Evolutionary conservation across 192 early-diverging fungal species (phyloP).

Genomic region (Backusella tuberculispora): DNA sequence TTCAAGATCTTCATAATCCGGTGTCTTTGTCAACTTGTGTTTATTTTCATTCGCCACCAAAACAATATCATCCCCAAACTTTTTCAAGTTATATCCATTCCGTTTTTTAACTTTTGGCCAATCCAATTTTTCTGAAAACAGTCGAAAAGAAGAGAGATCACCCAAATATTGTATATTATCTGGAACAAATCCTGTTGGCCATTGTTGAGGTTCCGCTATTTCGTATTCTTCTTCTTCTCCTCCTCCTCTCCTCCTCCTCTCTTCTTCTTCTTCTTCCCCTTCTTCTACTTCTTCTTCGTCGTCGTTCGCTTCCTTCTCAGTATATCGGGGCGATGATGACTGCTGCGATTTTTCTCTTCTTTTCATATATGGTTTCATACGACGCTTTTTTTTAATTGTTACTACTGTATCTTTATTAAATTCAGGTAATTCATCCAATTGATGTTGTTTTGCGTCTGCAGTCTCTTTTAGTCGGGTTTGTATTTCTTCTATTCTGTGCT

Average conservation of each 20-base stretch:
- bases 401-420: not conserved
- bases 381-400: not conserved
- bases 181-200: not conserved
- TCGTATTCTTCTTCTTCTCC: not conserved
- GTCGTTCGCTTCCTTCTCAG: no score
- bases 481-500: not conserved
- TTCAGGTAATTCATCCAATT: not conserved
- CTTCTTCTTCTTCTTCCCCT: no score
- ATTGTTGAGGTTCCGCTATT: not conserved
- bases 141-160: slow-evolving; percentile 25
- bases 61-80: slow-evolving; percentile 32
- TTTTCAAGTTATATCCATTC: slow-evolving; percentile 10
- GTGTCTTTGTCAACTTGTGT: not conserved
- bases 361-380: not conserved
- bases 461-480: not conserved
- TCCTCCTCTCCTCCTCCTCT: no score
- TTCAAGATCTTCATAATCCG: slow-evolving; percentile 12
- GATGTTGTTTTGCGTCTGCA: not conserved
- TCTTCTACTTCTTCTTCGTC: no score
- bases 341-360: not conserved
- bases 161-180: slow-evolving; percentile 33
- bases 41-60: slow-evolving; percentile 13
- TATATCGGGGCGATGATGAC: not conserved
- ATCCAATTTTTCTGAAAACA: slow-evolving; percentile 30
- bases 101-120: not conserved